Evolutionary conservation across 139 green algal species (phyloP).

Genomic region (Zygnema circumcarinatum): DNA sequence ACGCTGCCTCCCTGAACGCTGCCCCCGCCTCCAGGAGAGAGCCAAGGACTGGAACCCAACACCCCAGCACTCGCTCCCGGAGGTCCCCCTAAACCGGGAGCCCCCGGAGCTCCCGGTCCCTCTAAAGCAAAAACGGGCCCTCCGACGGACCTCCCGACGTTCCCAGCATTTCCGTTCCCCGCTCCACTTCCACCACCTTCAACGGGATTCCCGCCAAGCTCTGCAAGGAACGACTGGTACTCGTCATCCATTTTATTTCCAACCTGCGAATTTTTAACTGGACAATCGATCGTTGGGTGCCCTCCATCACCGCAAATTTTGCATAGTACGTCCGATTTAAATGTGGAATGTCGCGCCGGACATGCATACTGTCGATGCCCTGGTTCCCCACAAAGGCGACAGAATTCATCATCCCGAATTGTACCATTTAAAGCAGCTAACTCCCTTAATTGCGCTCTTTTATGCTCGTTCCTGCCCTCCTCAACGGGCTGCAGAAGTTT

Average conservation of each 20-base stretch:
- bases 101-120: not conserved
- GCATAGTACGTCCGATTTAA: slow-evolving; percentile 54
- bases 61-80: not conserved
- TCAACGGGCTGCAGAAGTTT: slow-evolving; percentile 85
- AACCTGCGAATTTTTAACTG: slow-evolving; percentile 78
- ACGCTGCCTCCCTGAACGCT: not conserved
- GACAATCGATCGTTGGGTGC: slow-evolving; percentile 66
- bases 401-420: slow-evolving; percentile 74
- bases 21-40: not conserved
- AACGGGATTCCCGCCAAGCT: slow-evolving; percentile 75
- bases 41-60: slow-evolving; percentile 11
- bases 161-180: slow-evolving; percentile 12
- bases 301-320: slow-evolving; percentile 67
- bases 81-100: not conserved
- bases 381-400: slow-evolving; percentile 73
- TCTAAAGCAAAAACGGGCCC: slow-evolving; percentile 11
- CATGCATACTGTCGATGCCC: slow-evolving; percentile 74
- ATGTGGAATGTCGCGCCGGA: slow-evolving; percentile 53
- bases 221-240: slow-evolving; percentile 90
- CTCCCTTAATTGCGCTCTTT: slow-evolving; percentile 89
- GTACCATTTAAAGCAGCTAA: slow-evolving; percentile 93
- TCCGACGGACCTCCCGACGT: slow-evolving; percentile 5
- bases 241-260: slow-evolving; percentile 81
- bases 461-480: slow-evolving; percentile 92
- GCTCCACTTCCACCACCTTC: slow-evolving; percentile 20